Base-by-base conservation (phyloP, 768 basidiomycete species). In the Polyporus arcularius region DNA sequence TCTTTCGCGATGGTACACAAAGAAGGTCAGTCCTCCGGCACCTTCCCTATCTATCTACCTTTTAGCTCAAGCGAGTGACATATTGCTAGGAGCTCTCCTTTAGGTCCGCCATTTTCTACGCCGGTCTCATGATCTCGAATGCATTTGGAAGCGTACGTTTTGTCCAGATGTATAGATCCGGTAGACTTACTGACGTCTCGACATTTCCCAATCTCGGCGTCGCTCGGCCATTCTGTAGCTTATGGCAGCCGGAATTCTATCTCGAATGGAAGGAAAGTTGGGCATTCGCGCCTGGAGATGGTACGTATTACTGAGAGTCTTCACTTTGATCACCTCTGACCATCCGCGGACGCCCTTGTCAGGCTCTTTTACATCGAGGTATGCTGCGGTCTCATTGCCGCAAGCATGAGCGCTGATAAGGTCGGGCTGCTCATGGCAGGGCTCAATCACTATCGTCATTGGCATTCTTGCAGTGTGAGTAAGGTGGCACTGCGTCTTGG, bases 321-420 rank as follows among this genome's bases (percentile, higher is more conserved):
- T 9, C n/a, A 32, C 21, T 8, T 11, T 2, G n/a, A 31, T 2
- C 3, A 4, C 41, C 2, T 42, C 26, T 21, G 9, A 14, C 16
- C 7, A 11, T 4, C 28, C 8, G 14, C 32, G 4, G 4, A 55
- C 10, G 21, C n/a, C 45, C 21, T 14, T 8, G n/a, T 3, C 60
- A 85, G 87, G 88, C 65, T 90, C 38, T 90, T 90, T 69, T 87
- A 80, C 67, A 87, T 89, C 47, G 89, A 87, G 78, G 86, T 81
- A 12, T 26, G 46, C 21, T 7, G 18, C 6, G 2, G 21, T 26
- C 21, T 26, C 21, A 10, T 28, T 26, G 21, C 21, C 14, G 10
- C 5, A 30, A 18, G 6, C 6, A 12, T 4, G 21, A 30, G 10
- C 12, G 18, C 46, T 45, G n/a, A 16, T 18, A 48, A 48, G 21